These are phyloP conservation scores for Fusarium sp. DNA, from an alignment of 2,329 filamentous ascomycete species.

Conservation along the genomic window DNA sequence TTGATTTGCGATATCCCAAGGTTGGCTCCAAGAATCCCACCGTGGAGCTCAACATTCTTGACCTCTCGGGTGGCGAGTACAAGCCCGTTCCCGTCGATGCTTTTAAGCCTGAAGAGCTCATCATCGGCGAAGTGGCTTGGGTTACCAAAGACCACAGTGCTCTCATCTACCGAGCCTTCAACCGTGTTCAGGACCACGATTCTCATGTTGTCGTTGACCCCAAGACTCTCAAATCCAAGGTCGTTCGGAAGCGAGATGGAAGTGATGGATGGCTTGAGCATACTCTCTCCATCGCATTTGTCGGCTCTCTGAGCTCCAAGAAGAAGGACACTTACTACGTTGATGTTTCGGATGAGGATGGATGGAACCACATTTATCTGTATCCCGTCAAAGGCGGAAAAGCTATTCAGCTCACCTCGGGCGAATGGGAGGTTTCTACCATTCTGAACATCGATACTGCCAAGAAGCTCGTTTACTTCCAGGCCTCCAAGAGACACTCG, in stretches of 20 bases:
- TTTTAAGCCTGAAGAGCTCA: slow-evolving; percentile 70
- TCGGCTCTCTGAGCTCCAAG: slow-evolving; percentile 60
- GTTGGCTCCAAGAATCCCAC: slow-evolving; percentile 77
- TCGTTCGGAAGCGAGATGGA: slow-evolving; percentile 70
- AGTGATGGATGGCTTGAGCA: slow-evolving; percentile 74
- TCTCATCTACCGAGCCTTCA: slow-evolving; percentile 75
- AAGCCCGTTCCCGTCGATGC: slow-evolving; percentile 65
- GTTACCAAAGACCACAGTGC: slow-evolving; percentile 71
- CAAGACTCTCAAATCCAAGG: slow-evolving; percentile 58
- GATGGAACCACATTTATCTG: slow-evolving; percentile 78
- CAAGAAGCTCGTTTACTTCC: slow-evolving; percentile 72
- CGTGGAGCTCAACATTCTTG: slow-evolving; percentile 70
- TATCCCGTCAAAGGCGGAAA: slow-evolving; percentile 69
- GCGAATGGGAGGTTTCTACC: slow-evolving; percentile 73
- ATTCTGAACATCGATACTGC: slow-evolving; percentile 71
- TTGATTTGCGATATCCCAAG: slow-evolving; percentile 77
- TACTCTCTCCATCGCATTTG: slow-evolving; percentile 66
- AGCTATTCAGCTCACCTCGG: slow-evolving; percentile 70
- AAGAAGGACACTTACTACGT: slow-evolving; percentile 67
- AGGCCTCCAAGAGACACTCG: slow-evolving; percentile 73
- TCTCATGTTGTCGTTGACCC: slow-evolving; percentile 72
- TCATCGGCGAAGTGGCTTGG: slow-evolving; percentile 78
- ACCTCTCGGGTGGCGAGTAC: slow-evolving; percentile 62
- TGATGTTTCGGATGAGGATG: slow-evolving; percentile 74
- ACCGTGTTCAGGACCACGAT: slow-evolving; percentile 75